Evolutionary conservation across 306 rosid genomes (phyloP).

Genomic region (Trifolium subterraneum): DNA sequence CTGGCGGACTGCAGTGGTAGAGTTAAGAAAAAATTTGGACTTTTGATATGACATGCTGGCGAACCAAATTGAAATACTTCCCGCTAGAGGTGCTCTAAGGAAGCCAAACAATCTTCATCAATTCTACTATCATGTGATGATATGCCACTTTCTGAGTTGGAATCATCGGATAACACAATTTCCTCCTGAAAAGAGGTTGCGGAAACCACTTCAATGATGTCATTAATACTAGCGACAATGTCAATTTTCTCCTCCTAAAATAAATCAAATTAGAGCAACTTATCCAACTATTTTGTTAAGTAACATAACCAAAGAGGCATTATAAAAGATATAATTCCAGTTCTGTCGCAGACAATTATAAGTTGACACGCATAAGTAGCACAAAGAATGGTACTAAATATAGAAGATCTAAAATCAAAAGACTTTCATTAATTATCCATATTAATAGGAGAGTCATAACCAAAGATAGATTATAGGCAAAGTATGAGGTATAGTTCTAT

Average conservation of each 20-base stretch:
- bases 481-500: background rate
- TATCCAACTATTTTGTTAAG: background rate
- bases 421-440: background rate
- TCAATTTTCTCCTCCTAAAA: slow-evolving; percentile 43
- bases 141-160: slow-evolving; percentile 31
- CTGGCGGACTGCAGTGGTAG: no score
- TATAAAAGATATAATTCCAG: no score
- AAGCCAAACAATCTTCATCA: background rate
- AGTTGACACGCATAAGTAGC: no score
- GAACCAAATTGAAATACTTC: no score
- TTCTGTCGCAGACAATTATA: no score
- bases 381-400: no score
- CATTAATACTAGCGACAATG: background rate
- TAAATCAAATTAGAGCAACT: background rate
- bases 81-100: no score
- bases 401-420: slow-evolving; percentile 13
- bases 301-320: background rate
- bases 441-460: background rate
- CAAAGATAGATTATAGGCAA: slow-evolving; percentile 30
- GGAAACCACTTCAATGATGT: background rate
- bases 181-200: slow-evolving; percentile 32
- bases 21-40: no score
- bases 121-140: background rate
- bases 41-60: no score
- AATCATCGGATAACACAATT: slow-evolving; percentile 34